Conservation (phyloP, 2,329 filamentous ascomycete genomes). For the Pseudogymnoascus verrucosus region DNA sequence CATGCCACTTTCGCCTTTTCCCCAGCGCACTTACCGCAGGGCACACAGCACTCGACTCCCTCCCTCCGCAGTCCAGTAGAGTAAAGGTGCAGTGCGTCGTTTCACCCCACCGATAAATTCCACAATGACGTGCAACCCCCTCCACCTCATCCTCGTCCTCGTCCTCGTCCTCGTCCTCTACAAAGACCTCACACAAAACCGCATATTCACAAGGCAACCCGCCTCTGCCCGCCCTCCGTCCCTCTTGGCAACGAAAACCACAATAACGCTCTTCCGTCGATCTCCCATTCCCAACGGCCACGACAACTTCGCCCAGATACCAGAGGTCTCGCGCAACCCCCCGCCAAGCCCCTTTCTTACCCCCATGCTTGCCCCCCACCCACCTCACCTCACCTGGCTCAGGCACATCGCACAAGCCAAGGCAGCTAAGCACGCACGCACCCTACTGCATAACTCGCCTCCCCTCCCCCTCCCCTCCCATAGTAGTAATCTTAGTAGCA, state of each 20-base stretch:
- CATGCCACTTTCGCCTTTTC: not conserved
- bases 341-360: not conserved
- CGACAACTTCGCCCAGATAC: not conserved
- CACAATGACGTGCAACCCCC: not conserved
- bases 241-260: not conserved
- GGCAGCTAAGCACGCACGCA: not conserved
- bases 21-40: not conserved
- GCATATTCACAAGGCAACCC: not conserved
- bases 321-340: not conserved
- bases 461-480: too few relatives aligned
- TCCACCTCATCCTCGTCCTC: too few relatives aligned
- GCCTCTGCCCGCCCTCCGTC: not conserved
- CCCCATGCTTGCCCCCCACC: not conserved
- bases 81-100: not conserved
- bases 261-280: not conserved
- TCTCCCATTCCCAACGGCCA: not conserved
- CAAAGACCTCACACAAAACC: not conserved
- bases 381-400: not conserved
- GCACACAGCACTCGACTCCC: not conserved
- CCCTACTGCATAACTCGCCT: not conserved
- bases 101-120: not conserved
- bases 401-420: not conserved
- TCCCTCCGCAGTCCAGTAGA: not conserved
- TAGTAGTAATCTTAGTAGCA: too few relatives aligned
- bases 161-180: not conserved